These are phyloP conservation scores for Akanthomyces muscarius DNA, from an alignment of 2,329 filamentous ascomycete species.

Conservation along the genomic window DNA sequence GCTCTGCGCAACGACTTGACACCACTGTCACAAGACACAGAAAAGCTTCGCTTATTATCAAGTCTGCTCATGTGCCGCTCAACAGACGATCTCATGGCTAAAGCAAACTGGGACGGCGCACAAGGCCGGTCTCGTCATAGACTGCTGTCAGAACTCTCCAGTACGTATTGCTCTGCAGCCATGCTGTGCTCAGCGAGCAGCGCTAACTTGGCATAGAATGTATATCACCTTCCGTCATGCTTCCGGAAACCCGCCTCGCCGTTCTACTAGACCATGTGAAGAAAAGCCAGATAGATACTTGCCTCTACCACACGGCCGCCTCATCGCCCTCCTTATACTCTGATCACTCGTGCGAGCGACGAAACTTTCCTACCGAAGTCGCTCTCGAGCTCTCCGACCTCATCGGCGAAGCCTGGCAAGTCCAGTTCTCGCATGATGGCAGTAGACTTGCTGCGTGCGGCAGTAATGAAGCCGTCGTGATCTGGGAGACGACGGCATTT, in stretches of 20 bases:
- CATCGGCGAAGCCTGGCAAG: constrained; percentile 82
- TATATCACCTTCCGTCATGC: constrained; percentile 95
- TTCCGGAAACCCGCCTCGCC: constrained; percentile 85
- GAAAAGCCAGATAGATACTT: constrained; percentile 73
- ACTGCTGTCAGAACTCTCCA: constrained; percentile 77
- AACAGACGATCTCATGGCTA: constrained; percentile 68
- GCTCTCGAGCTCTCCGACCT: constrained; percentile 69
- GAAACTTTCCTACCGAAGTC: constrained; percentile 71
- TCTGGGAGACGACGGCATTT: constrained; percentile 77
- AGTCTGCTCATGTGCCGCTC: constrained; percentile 87
- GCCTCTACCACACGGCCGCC: constrained; percentile 82
- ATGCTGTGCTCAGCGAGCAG: background rate
- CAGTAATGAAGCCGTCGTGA: constrained; percentile 66
- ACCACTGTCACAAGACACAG: constrained; percentile 74
- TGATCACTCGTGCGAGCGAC: constrained; percentile 78
- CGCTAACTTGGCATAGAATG: constrained; percentile 52
- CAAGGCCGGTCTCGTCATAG: constrained; percentile 67
- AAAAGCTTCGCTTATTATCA: constrained; percentile 76
- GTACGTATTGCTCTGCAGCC: constrained; percentile 45
- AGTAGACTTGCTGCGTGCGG: constrained; percentile 78
- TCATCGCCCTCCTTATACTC: constrained; percentile 79
- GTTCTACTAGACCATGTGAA: constrained; percentile 80
- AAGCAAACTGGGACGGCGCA: constrained; percentile 83
- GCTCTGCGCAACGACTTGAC: constrained; percentile 88
- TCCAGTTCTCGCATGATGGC: constrained; percentile 87